Conservation (phyloP, 768 basidiomycete genomes). For the Trametes elegans region DNA sequence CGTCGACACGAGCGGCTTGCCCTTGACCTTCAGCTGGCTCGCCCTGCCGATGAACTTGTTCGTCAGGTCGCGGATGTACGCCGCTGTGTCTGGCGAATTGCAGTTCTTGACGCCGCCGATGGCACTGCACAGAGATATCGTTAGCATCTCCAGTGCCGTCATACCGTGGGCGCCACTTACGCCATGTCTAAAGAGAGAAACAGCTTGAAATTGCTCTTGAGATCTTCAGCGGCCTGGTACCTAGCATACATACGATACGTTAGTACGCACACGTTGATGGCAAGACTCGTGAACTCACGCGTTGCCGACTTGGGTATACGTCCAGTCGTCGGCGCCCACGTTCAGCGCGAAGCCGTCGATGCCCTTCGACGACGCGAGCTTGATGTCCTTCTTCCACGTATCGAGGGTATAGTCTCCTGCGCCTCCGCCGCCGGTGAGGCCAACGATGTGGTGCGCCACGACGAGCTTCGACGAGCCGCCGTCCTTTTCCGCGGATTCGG, state of each 20-base stretch:
- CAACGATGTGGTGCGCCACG: slow-evolving; percentile 65
- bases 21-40: slow-evolving; percentile 52
- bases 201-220: slow-evolving; percentile 46
- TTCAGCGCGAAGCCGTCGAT: slow-evolving; percentile 65
- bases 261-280: background rate
- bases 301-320: slow-evolving; percentile 41
- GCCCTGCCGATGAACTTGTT: slow-evolving; percentile 47
- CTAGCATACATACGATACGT: slow-evolving; percentile 1
- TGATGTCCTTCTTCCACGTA: slow-evolving; percentile 59
- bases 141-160: too few species aligned
- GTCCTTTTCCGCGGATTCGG: background rate
- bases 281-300: slow-evolving; percentile 35
- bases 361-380: slow-evolving; percentile 46
- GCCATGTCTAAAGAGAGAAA: slow-evolving; percentile 82
- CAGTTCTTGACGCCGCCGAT: slow-evolving; percentile 41
- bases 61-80: slow-evolving; percentile 44
- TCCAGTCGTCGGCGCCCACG: slow-evolving; percentile 53
- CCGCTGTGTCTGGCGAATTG: slow-evolving; percentile 34
- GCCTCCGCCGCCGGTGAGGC: slow-evolving; percentile 50
- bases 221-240: slow-evolving; percentile 36
- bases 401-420: slow-evolving; percentile 42
- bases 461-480: slow-evolving; percentile 35
- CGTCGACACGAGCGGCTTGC: slow-evolving; percentile 56
- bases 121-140: slow-evolving; percentile 24
- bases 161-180: too few species aligned